phyloP scores from a whole-genome alignment of 768 basidiomycete species.

The Serendipita indica region DNA sequence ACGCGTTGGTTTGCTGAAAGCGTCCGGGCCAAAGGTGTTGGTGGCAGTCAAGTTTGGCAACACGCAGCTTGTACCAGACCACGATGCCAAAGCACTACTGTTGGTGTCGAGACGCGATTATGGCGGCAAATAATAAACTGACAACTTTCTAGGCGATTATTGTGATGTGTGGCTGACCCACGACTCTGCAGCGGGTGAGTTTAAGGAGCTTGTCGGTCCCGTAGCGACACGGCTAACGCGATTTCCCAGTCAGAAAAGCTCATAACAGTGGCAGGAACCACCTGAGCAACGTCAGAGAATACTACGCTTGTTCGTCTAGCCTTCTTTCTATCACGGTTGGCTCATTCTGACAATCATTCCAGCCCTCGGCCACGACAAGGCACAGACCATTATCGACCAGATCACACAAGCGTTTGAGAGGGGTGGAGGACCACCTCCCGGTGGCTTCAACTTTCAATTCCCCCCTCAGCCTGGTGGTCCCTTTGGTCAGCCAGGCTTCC shows the following conservation, averaged over 20 bases:
- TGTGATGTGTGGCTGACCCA: constrained; percentile 91
- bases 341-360: constrained; percentile 9
- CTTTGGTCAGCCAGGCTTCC: neutral
- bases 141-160: constrained; percentile 35
- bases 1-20: too few relatives aligned
- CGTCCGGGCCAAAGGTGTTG: neutral
- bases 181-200: constrained; percentile 77
- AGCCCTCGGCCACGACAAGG: constrained; percentile 70
- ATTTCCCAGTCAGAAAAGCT: constrained; percentile 72
- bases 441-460: constrained; percentile 24
- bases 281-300: constrained; percentile 88
- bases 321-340: neutral
- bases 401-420: constrained; percentile 89
- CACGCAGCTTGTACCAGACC: neutral
- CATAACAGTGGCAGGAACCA: constrained; percentile 98
- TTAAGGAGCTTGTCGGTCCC: constrained; percentile 3
- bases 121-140: neutral
- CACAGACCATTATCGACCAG: constrained; percentile 95
- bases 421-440: constrained; percentile 66
- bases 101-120: constrained; percentile 6
- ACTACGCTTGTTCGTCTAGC: constrained; percentile 87
- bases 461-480: neutral
- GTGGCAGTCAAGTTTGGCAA: constrained; percentile 1
- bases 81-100: constrained; percentile 71
- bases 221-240: constrained; percentile 12